Percentiles rank a stretch among this genome's conserved stretches.
These are phyloP conservation scores for Plenodomus lindquistii DNA, from an alignment of 2,329 filamentous ascomycete genomes.

Conservation along the genomic window DNA sequence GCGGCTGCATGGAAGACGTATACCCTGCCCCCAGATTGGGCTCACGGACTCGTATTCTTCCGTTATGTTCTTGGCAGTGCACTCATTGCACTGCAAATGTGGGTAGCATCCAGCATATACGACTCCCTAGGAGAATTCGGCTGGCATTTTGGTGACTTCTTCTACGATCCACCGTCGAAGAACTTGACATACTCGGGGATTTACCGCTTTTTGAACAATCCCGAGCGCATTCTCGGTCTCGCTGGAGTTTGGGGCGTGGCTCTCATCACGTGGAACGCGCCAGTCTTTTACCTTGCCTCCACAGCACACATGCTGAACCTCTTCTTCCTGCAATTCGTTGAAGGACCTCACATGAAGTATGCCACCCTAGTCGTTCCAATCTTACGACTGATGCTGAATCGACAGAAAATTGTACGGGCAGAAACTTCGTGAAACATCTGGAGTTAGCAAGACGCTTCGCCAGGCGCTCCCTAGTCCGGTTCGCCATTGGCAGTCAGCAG, in stretches of 20 bases:
- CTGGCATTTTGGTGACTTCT: constrained; percentile 99
- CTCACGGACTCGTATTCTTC: constrained; percentile 79
- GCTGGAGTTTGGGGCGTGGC: constrained; percentile 96
- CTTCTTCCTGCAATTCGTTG: constrained; percentile 87
- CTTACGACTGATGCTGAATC: background rate
- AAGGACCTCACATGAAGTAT: constrained; percentile 83
- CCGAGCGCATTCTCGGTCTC: constrained; percentile 88
- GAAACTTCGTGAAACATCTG: constrained; percentile 81
- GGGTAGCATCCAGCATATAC: constrained; percentile 92
- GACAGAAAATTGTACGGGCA: constrained; percentile 70
- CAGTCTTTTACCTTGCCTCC: constrained; percentile 84
- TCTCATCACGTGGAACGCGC: constrained; percentile 85
- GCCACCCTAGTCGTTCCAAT: constrained; percentile 1
- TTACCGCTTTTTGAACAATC: constrained; percentile 97
- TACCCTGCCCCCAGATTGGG: constrained; percentile 81
- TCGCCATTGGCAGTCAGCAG: constrained; percentile 79
- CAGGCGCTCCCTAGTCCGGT: constrained; percentile 82
- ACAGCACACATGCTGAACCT: constrained; percentile 84
- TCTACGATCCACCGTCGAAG: constrained; percentile 87
- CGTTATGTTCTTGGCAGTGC: constrained; percentile 83
- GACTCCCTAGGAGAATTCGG: constrained; percentile 96
- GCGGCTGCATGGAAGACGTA: constrained; percentile 98
- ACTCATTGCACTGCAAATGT: constrained; percentile 83
- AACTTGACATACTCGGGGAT: constrained; percentile 90
- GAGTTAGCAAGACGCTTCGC: constrained; percentile 88